Conservation (phyloP, 306 rosid genomes). For the Adenanthera pavonina region DNA sequence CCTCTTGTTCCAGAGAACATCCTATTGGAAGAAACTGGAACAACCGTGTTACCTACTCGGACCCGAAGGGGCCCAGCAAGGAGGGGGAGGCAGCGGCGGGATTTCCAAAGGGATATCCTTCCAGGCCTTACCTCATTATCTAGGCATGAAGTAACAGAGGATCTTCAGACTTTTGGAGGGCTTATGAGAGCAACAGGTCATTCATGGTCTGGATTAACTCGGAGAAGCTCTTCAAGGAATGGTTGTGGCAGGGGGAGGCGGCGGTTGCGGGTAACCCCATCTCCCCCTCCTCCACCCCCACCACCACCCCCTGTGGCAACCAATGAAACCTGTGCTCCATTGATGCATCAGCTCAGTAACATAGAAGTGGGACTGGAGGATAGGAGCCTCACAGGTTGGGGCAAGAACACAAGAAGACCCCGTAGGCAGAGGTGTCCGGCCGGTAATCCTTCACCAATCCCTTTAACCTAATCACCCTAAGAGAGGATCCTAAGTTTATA, state of each 20-base stretch:
- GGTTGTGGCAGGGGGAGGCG: conserved; percentile 89
- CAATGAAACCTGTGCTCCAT: conserved; percentile 54
- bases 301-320: conserved; percentile 42
- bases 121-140: conserved; percentile 88
- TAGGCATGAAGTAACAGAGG: conserved; percentile 97
- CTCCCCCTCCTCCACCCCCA: conserved; percentile 62
- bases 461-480: conserved; percentile 63
- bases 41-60: conserved; percentile 53
- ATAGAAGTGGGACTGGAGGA: conserved; percentile 85
- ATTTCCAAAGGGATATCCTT: conserved; percentile 96
- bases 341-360: conserved; percentile 65
- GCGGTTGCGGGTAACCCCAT: conserved; percentile 53
- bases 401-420: conserved; percentile 94
- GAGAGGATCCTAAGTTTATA: conserved; percentile 60
- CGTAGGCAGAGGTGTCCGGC: conserved; percentile 92
- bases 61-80: conserved; percentile 82
- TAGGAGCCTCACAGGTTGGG: conserved; percentile 95
- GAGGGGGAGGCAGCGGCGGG: conserved; percentile 95
- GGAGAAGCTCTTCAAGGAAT: conserved; percentile 82
- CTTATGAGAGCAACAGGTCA: conserved; percentile 90
- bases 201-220: conserved; percentile 78
- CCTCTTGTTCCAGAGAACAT: conserved; percentile 83
- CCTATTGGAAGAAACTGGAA: conserved; percentile 68
- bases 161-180: conserved; percentile 95
- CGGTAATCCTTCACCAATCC: conserved; percentile 64